Base-by-base conservation (phyloP, 306 rosid genomes). In the Malus sylvestris region DNA sequence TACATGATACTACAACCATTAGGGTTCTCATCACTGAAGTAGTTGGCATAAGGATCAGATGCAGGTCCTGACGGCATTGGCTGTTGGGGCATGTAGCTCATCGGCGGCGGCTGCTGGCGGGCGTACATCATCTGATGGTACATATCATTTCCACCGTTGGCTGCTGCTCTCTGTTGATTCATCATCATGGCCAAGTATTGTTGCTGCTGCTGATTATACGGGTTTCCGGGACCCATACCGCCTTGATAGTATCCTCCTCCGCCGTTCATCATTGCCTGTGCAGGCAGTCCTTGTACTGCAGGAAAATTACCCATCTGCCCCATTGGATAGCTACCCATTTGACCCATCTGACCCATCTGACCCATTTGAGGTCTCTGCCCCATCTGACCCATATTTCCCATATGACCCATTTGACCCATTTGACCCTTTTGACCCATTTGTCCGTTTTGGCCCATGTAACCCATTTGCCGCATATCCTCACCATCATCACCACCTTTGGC, bases 141-240 rank as follows among this genome's bases (percentile, higher is more conserved):
- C 97, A 92, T 90, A 23, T 80, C 85, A 79, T 79, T 87, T 78
- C 79, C 70, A 49, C 55, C 55, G 16, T 49, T 49, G 55, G 15
- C 49, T 29, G 33, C 55, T 49, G 42, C 85, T 69, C 87, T 83
- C 18, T 92, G 98, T 65, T 92, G 97, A 40, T 86, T 84, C 97
- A 92, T 88, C 97, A 95, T 70, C 93, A 91, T 89, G 4, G 97
- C 96, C 97, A 95, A 74, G 82, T 90, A 95, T 32, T 93, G 68
- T 5, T 75, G 79, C 6, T 23, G 75, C 33, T 58, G 81, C 10
- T 84, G 94, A 23, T 63, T 81, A 68, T 87, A 93, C 0, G 83
- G 82, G 71, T 83, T 88, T 18, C 86, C 87, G 10, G 71, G 46
- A 25, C 14, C 62, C 25, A 57, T 57, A 27, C 19, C 85, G 23